A percentile compares a stretch with the other conserved stretches of the same genome.
phyloP scores from a whole-genome alignment of 805 yeast species.

The Schwanniomyces polymorphus region DNA sequence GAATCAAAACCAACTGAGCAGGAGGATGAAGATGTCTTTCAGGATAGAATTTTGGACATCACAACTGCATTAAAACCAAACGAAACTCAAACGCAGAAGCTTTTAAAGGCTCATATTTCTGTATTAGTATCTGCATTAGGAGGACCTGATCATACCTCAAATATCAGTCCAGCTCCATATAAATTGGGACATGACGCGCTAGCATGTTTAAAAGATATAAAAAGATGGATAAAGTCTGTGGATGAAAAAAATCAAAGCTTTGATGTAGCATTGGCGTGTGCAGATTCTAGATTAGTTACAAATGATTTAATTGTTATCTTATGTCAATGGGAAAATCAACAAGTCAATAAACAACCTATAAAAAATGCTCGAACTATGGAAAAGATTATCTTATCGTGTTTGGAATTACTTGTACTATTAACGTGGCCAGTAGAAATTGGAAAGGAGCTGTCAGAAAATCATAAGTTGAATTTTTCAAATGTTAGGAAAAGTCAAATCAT shows the following conservation, averaged over 20 bases:
- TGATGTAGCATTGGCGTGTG: conserved; percentile 87
- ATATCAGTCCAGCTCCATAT: conserved; percentile 52
- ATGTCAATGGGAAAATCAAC: conserved; percentile 63
- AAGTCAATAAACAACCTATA: conserved; percentile 29
- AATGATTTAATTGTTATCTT: conserved; percentile 76
- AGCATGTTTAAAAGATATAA: conserved; percentile 84
- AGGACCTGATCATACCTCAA: conserved; percentile 71
- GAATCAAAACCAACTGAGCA: conserved; percentile 4
- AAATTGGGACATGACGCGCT: conserved; percentile 84
- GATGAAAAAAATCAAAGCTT: conserved; percentile 71
- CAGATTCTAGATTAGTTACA: conserved; percentile 70
- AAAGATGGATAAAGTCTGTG: conserved; percentile 81
- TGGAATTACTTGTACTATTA: conserved; percentile 79
- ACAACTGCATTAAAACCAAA: conserved; percentile 27
- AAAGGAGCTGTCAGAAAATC: conserved; percentile 56
- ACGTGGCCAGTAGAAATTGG: conserved; percentile 83
- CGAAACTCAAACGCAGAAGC: conserved; percentile 34
- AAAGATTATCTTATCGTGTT: conserved; percentile 65
- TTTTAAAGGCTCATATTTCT: conserved; percentile 71
- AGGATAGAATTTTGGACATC: conserved; percentile 22
- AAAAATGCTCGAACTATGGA: conserved; percentile 40
- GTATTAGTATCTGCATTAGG: conserved; percentile 87
- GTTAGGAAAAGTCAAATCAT: conserved; percentile 64
- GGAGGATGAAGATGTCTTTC: conserved; percentile 12
- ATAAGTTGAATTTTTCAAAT: conserved; percentile 55